These are phyloP conservation scores for Penicillium capsulatum DNA, from an alignment of 2,329 filamentous ascomycete species.

Conservation along the genomic window DNA sequence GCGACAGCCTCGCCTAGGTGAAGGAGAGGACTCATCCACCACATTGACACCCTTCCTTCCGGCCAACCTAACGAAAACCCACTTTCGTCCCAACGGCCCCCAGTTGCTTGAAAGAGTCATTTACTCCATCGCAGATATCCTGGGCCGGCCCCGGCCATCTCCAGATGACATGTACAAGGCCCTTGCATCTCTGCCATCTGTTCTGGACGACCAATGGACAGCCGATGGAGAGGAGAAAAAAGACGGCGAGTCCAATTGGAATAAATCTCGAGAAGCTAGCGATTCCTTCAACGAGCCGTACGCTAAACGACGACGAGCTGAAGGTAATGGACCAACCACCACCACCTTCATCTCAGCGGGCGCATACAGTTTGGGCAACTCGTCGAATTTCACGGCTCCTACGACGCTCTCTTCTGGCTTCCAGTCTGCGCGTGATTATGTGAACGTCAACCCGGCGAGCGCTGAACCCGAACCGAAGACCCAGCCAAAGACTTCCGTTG, in stretches of 20 bases:
- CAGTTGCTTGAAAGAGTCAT: slow-evolving; percentile 61
- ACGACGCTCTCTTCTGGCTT: slow-evolving; percentile 53
- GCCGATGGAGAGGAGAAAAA: slow-evolving; percentile 53
- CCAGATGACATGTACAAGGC: slow-evolving; percentile 52
- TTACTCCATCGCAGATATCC: slow-evolving; percentile 64
- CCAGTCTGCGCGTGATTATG: slow-evolving; percentile 58
- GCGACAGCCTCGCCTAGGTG: slow-evolving; percentile 55
- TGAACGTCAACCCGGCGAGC: slow-evolving; percentile 33
- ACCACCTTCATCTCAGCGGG: slow-evolving; percentile 41
- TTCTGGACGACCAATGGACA: slow-evolving; percentile 64
- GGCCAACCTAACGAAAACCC: slow-evolving; percentile 48
- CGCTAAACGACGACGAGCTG: slow-evolving; percentile 28
- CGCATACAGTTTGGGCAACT: slow-evolving; percentile 59
- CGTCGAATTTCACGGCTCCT: slow-evolving; percentile 33
- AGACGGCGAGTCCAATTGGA: slow-evolving; percentile 38
- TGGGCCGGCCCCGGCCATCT: slow-evolving; percentile 60
- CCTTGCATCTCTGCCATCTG: slow-evolving; percentile 45
- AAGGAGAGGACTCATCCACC: slow-evolving; percentile 52
- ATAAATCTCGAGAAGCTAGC: slow-evolving; percentile 22
- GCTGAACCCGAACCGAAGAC: slow-evolving; percentile 15
- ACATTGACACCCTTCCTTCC: slow-evolving; percentile 70
- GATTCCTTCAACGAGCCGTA: slow-evolving; percentile 20
- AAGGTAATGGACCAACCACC: slow-evolving; percentile 21
- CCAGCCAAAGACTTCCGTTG: slow-evolving; percentile 20
- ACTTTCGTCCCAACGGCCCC: slow-evolving; percentile 62